A percentile compares a stretch with the other conserved stretches of the same genome.
Evolutionary conservation across 441 rosid genomes (phyloP).

Genomic region (Sinapis alba): DNA sequence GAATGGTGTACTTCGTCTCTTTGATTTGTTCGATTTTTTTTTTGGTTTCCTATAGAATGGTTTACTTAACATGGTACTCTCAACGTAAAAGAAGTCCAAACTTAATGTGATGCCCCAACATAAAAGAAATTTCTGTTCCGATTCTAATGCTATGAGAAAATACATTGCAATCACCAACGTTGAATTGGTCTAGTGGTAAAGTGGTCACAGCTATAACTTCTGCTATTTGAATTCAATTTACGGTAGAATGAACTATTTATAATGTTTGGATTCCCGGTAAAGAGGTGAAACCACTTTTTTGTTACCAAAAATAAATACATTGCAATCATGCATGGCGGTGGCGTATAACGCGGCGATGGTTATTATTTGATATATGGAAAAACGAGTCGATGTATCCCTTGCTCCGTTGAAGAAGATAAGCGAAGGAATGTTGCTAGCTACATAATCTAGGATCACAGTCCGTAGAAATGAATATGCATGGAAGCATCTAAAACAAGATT

Average conservation of each 20-base stretch:
- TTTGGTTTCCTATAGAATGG: not conserved
- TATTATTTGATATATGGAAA: not conserved
- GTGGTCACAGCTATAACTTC: too few relatives aligned
- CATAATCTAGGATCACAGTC: not conserved
- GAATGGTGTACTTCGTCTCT: not conserved
- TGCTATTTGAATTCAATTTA: too few relatives aligned
- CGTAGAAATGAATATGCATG: not conserved
- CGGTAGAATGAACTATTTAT: too few relatives aligned
- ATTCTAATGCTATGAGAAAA: not conserved
- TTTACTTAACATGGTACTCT: not conserved
- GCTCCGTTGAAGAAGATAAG: not conserved
- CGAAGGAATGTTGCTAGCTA: not conserved
- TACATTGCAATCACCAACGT: too few relatives aligned
- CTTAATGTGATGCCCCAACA: not conserved
- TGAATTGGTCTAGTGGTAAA: too few relatives aligned
- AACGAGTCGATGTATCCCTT: not conserved
- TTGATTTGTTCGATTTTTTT: not conserved
- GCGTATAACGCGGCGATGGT: not conserved
- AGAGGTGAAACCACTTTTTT: too few relatives aligned
- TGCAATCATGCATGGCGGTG: conserved; percentile 4
- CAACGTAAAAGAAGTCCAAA: not conserved
- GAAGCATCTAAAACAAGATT: not conserved
- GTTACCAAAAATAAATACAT: too few relatives aligned
- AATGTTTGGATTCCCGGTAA: too few relatives aligned
- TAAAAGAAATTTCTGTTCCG: not conserved